Percentiles rank a stretch among this genome's conserved stretches.
Evolutionary conservation across 345 rosid species (phyloP).

Genomic region (Dipteronia sinensis): DNA sequence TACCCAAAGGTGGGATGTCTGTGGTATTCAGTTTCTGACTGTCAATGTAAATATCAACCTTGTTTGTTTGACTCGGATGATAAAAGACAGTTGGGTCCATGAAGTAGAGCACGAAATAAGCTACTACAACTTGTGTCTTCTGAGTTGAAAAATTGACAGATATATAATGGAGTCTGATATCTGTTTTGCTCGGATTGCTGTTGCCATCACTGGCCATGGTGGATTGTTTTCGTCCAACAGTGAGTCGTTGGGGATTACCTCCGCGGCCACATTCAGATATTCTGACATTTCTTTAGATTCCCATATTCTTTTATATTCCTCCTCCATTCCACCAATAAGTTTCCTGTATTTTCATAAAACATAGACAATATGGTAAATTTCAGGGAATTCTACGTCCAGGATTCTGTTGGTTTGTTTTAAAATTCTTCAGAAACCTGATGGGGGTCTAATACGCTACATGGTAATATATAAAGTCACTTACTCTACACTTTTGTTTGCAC

Average conservation of each 20-base stretch:
- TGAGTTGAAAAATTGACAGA: background rate
- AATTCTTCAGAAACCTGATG: too few species aligned
- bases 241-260: background rate
- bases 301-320: constrained; percentile 10
- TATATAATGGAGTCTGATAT: constrained; percentile 17
- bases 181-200: constrained; percentile 18
- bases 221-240: background rate
- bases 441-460: too few species aligned
- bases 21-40: background rate
- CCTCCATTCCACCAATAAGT: background rate
- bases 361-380: too few species aligned
- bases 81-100: background rate
- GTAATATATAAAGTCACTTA: background rate
- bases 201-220: constrained; percentile 1
- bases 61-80: background rate
- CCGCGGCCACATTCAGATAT: background rate
- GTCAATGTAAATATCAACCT: background rate
- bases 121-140: background rate
- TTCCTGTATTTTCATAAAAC: background rate
- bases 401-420: too few species aligned
- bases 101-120: constrained; percentile 8
- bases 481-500: constrained; percentile 9
- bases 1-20: background rate
- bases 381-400: too few species aligned
- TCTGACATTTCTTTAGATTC: background rate